Percentiles rank a stretch among this genome's conserved stretches.
Evolutionary conservation across 176 grass and related monocot genomes (phyloP).

Genomic region (Themeda triandra): DNA sequence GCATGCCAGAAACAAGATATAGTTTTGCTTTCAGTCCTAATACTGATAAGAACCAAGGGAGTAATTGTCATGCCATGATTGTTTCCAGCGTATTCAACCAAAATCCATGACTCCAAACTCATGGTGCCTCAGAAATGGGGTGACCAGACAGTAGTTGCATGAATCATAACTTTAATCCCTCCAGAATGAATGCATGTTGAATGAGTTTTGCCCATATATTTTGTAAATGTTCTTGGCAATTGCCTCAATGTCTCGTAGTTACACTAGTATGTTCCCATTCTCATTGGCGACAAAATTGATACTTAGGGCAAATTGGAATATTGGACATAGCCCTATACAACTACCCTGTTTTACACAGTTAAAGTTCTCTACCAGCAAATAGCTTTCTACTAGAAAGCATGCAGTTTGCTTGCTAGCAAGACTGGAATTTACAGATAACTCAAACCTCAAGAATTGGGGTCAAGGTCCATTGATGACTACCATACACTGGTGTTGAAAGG

Average conservation of each 20-base stretch:
- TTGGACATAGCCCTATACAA: background rate
- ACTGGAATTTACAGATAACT: slow-evolving; percentile 36
- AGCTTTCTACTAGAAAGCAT: background rate
- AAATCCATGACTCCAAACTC: background rate
- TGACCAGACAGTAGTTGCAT: background rate
- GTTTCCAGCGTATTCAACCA: background rate
- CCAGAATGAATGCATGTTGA: background rate
- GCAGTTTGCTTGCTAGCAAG: background rate
- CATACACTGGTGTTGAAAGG: background rate
- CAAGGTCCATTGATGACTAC: background rate
- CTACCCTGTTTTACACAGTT: background rate
- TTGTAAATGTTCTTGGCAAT: background rate
- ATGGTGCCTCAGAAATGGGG: background rate
- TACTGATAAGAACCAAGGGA: background rate
- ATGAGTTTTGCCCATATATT: background rate
- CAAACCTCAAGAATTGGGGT: background rate
- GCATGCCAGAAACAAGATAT: background rate
- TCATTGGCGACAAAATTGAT: background rate
- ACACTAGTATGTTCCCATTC: background rate
- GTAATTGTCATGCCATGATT: background rate
- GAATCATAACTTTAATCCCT: background rate
- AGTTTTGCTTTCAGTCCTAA: background rate
- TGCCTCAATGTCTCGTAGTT: background rate
- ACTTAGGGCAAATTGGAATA: background rate
- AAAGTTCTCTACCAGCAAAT: background rate